Percentiles rank a stretch among this genome's conserved stretches.
Evolutionary conservation across 2,329 filamentous ascomycete genomes (phyloP).

Genomic region (Metarhizium robertsii): DNA sequence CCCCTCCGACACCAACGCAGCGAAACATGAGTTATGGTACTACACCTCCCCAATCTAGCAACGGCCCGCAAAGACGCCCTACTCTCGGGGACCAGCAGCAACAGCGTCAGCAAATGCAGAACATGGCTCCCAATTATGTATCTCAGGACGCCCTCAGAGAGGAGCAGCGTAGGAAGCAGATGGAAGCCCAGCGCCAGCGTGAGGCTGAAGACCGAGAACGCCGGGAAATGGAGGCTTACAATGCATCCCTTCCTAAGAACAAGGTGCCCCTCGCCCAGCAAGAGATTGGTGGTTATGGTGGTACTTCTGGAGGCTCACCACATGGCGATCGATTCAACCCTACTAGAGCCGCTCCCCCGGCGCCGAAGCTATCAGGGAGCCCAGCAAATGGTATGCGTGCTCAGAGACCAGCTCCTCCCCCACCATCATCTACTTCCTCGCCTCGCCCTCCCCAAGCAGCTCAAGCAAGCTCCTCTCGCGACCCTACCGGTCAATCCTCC

Average conservation of each 20-base stretch:
- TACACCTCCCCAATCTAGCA: conserved; percentile 25
- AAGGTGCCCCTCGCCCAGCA: conserved; percentile 78
- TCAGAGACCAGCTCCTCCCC: conserved; percentile 74
- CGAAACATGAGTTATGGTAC: conserved; percentile 35
- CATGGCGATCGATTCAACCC: conserved; percentile 73
- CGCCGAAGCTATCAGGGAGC: conserved; percentile 52
- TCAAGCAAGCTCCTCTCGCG: conserved; percentile 41
- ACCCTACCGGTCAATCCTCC: conserved; percentile 31
- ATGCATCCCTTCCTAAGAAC: conserved; percentile 76
- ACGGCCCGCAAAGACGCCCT: conserved; percentile 35
- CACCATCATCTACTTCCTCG: conserved; percentile 36
- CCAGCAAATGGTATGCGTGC: conserved; percentile 51
- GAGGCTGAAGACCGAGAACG: conserved; percentile 58
- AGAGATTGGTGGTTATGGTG: conserved; percentile 67
- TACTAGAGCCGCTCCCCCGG: conserved; percentile 71
- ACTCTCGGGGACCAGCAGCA: conserved; percentile 31
- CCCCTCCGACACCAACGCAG: conserved; percentile 33
- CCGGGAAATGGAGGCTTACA: conserved; percentile 78
- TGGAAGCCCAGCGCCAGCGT: conserved; percentile 46
- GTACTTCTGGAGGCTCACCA: conserved; percentile 29
- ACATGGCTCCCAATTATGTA: conserved; percentile 43
- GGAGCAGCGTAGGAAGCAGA: conserved; percentile 52
- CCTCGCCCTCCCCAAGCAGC: conserved; percentile 36
- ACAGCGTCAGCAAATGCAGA: conserved; percentile 50
- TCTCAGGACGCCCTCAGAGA: conserved; percentile 41